Evolutionary conservation across 192 early-diverging fungal species (phyloP), one percentile per base, ranked within the genome.

Genomic region (Coemansia sp.): DNA sequence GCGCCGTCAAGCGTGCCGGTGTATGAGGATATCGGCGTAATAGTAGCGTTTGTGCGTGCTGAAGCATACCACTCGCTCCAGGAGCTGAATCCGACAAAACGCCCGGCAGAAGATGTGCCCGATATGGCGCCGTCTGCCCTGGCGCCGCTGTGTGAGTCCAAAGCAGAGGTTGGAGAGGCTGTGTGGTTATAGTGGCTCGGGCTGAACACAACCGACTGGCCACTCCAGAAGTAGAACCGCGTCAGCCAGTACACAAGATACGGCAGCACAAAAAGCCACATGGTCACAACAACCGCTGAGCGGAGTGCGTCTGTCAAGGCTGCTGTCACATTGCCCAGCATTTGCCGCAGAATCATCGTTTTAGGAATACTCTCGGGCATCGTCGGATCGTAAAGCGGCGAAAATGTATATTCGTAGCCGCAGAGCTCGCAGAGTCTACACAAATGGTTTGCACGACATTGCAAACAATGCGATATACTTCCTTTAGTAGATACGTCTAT

Each of bases 231-330:
- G 69, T 89, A 93, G 62, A 93, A 83, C 21, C 91, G 83, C 89
- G 88, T 92, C 18, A 89, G 83, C 90, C 92, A 93, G 34, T 92
- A 84, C 2, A 92, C 88, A 38, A 88, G 69, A 56, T 90, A 92
- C 14, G 95, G 95, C 26, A 97, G 81, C 49, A 86, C 60, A 14
- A 92, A 82, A 28, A 94, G 81, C 95, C 95, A 97, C 49, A 92
- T 82, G 18, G 67, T 69, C 9, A 73, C 63, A 1, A 94, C 90
- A 7, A 93, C 56, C 0, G 89, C 38, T n/a, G 86, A 76, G 16
- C 95, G 64, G 21, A 83, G 54, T 4, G 75, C 65, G 18, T 56
- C 49, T 18, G 87, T 53, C 10, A 88, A 62, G 1, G 79, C 74
- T 31, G 54, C 56, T 4, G 74, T 44, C 38, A 76, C 80, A 24